A percentile compares a stretch with the other conserved stretches of the same genome.
phyloP scores from a whole-genome alignment of 192 early-diverging fungal genomes.

The Coemansia aciculifera region DNA sequence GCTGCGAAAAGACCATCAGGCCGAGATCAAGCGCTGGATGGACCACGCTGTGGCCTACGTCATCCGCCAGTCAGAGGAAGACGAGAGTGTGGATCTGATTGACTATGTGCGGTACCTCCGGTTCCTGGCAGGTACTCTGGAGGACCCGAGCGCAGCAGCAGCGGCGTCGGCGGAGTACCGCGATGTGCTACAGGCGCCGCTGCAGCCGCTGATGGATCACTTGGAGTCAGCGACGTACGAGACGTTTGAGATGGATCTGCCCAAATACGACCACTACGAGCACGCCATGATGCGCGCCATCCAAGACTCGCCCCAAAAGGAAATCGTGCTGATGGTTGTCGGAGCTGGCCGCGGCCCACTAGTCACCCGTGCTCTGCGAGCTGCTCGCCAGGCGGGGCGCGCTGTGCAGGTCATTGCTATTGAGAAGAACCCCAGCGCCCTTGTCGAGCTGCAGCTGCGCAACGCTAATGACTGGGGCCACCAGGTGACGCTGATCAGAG shows the following conservation, averaged over 20 bases:
- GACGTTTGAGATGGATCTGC: conserved; percentile 92
- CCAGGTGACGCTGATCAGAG: conserved; percentile 76
- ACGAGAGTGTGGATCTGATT: neutral
- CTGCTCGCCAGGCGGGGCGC: conserved; percentile 62
- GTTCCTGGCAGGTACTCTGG: conserved; percentile 63
- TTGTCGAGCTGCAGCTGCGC: conserved; percentile 76
- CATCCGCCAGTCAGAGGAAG: conserved; percentile 11
- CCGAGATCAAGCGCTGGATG: conserved; percentile 37
- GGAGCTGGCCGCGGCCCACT: conserved; percentile 96
- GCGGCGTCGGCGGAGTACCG: conserved; percentile 73
- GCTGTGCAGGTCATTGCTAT: conserved; percentile 77
- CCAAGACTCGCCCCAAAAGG: conserved; percentile 40
- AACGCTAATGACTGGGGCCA: conserved; percentile 78
- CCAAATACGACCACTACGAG: conserved; percentile 94
- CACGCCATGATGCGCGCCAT: conserved; percentile 64
- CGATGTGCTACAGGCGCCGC: conserved; percentile 83
- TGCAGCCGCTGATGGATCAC: conserved; percentile 94
- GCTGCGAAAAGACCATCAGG: conserved; percentile 76
- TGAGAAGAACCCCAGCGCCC: conserved; percentile 97
- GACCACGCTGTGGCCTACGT: conserved; percentile 34
- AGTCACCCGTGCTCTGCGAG: conserved; percentile 82
- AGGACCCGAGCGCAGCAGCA: conserved; percentile 44
- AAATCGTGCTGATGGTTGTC: conserved; percentile 79
- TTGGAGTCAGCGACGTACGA: conserved; percentile 92
- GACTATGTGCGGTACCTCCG: conserved; percentile 69